Conservation (phyloP, 2,329 filamentous ascomycete genomes). For the Bertia moriformis region DNA sequence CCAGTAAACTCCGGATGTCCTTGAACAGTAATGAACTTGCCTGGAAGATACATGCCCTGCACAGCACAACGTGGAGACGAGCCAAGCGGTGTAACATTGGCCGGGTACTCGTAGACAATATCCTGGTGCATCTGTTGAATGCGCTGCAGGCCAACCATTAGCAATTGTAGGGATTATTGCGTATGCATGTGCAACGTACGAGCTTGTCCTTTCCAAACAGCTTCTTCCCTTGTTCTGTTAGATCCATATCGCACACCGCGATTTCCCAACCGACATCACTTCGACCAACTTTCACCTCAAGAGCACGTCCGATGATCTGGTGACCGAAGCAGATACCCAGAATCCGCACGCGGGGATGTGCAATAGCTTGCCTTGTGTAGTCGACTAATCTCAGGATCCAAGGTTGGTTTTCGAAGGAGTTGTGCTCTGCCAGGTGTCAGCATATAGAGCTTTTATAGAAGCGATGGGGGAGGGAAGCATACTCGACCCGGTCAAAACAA, state of each 20-base stretch:
- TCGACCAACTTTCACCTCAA: constrained; percentile 52
- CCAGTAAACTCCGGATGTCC: constrained; percentile 74
- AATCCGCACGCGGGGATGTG: constrained; percentile 48
- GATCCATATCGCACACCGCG: constrained; percentile 53
- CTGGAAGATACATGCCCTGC: constrained; percentile 65
- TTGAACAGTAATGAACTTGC: constrained; percentile 61
- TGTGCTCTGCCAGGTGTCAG: constrained; percentile 32
- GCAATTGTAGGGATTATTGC: constrained; percentile 4
- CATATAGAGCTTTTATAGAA: too few relatives aligned
- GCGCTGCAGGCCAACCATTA: constrained; percentile 25
- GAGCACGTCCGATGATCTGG: constrained; percentile 64
- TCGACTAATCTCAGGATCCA: constrained; percentile 68
- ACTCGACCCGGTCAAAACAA: neutral
- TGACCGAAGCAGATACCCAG: constrained; percentile 79
- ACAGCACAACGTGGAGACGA: constrained; percentile 52
- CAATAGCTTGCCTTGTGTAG: constrained; percentile 44
- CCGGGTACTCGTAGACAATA: constrained; percentile 50
- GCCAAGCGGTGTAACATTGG: constrained; percentile 46
- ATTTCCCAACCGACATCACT: constrained; percentile 67
- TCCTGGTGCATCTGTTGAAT: constrained; percentile 84
- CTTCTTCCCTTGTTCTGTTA: constrained; percentile 57
- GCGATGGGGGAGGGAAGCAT: too few relatives aligned
- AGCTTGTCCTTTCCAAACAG: constrained; percentile 53
- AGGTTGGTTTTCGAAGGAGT: constrained; percentile 56
- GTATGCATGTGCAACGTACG: constrained; percentile 25